A percentile compares a stretch with the other conserved stretches of the same genome.
These are phyloP conservation scores for Galerina marginata DNA, from an alignment of 768 basidiomycete genomes.

Conservation along the genomic window DNA sequence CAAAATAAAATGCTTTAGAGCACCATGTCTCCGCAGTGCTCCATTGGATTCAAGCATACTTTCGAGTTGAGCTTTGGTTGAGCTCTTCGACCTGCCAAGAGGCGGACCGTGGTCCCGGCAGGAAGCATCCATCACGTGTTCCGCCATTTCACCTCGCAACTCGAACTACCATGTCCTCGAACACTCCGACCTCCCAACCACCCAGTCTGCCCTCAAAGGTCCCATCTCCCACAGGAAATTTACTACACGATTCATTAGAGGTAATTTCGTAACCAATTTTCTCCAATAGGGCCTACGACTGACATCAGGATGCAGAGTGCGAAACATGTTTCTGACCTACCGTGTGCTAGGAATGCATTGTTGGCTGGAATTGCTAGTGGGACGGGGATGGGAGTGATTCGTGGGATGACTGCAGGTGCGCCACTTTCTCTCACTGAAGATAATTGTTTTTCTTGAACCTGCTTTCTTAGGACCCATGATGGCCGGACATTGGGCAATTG, in stretches of 20 bases:
- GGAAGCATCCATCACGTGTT: too few species aligned
- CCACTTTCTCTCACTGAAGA: constrained; percentile 7
- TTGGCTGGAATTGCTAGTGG: constrained; percentile 83
- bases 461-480: constrained; percentile 56
- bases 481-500: constrained; percentile 82
- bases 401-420: constrained; percentile 69
- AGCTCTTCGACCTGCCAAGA: too few species aligned
- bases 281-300: background rate
- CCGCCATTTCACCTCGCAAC: background rate
- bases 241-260: constrained; percentile 40
- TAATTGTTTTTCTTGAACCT: background rate
- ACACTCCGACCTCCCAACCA: constrained; percentile 13
- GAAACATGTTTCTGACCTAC: constrained; percentile 67
- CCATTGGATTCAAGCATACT: too few species aligned
- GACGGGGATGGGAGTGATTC: constrained; percentile 74
- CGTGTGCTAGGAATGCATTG: constrained; percentile 78
- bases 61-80: too few species aligned
- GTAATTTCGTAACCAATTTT: constrained; percentile 18
- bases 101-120: too few species aligned
- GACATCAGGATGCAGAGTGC: constrained; percentile 48
- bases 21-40: too few species aligned
- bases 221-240: constrained; percentile 44
- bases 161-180: constrained; percentile 23
- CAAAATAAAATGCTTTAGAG: too few species aligned
- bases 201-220: constrained; percentile 39